phyloP scores from a whole-genome alignment of 306 rosid species.

The Lupinus albus region DNA sequence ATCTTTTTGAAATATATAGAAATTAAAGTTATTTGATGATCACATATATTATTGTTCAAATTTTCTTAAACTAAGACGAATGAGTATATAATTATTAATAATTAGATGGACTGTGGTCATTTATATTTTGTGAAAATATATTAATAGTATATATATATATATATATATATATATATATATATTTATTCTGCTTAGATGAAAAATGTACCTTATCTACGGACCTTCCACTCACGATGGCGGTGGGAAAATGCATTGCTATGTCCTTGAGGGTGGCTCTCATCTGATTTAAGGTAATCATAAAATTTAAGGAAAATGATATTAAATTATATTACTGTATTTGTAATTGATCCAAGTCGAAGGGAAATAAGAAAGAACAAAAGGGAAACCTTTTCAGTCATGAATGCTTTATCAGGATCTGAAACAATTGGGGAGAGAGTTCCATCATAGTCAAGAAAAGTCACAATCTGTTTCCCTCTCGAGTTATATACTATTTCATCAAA shows the following conservation, averaged over 20 bases:
- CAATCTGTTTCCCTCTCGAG: constrained; percentile 69
- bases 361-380: background rate
- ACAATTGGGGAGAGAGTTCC: constrained; percentile 98
- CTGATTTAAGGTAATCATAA: constrained; percentile 44
- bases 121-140: too few relatives aligned
- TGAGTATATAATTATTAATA: too few relatives aligned
- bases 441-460: constrained; percentile 84
- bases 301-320: background rate
- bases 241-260: constrained; percentile 70
- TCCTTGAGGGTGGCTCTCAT: constrained; percentile 77
- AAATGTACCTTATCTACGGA: constrained; percentile 78
- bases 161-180: too few relatives aligned
- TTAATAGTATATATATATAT: too few relatives aligned
- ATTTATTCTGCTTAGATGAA: background rate
- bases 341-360: background rate
- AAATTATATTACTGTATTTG: background rate
- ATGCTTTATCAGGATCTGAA: constrained; percentile 86
- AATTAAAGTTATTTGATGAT: too few relatives aligned
- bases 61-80: too few relatives aligned
- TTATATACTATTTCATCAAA: constrained; percentile 61
- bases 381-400: constrained; percentile 75
- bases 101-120: too few relatives aligned
- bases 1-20: too few relatives aligned
- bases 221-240: constrained; percentile 94
- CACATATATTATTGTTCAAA: too few relatives aligned